Evolutionary conservation across 768 basidiomycete species (phyloP), one percentile per base, ranked within the genome.

Genomic region (Tephrocybe sp.): DNA sequence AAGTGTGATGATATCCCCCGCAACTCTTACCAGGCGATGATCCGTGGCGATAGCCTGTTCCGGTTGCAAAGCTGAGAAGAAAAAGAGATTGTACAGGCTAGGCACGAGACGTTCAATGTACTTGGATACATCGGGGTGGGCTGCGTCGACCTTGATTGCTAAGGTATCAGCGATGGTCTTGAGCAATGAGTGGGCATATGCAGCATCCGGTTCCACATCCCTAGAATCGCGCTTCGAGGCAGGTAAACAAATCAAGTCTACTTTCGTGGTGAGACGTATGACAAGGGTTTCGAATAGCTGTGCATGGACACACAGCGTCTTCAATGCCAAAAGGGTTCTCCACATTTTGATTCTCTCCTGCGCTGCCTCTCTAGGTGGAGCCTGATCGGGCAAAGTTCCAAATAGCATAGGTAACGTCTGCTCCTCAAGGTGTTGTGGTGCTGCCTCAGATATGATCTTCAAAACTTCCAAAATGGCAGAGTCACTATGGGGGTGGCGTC

Each of bases 161-260:
- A 97, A 64, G 0, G 86, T 82, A 34, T 82, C 77, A 1, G 76
- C 73, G 6, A 98, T 67, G 0, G 87, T 81, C 42, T 77, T 72
- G 42, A 98, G 75, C 25, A 98, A 75, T 24, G 93, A 82, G 67
- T 93, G 91, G 1, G 83, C 84, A 62, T 95, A 98, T 10, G 92
- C 88, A 0, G 89, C 82, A n/a, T 66, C 69, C 11, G 82, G 77
- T 62, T 94, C 88, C 2, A 57, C 30, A 29, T 82, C 62, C 3
- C 52, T 64, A 6, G 27, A 18, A 36, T 47, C 37, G 11, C 19
- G 45, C 10, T 54, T 57, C 2, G 49, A 29, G 34, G 65, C 50
- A 4, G 71, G 61, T 38, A 76, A 63, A 55, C 82, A 83, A n/a
- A 88, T 64, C 0, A 86, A 59, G 42, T 91, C 87, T 24, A 98